These are phyloP conservation scores for Bidens hawaiensis DNA, from an alignment of 140 eudicot genomes.

Conservation along the genomic window DNA sequence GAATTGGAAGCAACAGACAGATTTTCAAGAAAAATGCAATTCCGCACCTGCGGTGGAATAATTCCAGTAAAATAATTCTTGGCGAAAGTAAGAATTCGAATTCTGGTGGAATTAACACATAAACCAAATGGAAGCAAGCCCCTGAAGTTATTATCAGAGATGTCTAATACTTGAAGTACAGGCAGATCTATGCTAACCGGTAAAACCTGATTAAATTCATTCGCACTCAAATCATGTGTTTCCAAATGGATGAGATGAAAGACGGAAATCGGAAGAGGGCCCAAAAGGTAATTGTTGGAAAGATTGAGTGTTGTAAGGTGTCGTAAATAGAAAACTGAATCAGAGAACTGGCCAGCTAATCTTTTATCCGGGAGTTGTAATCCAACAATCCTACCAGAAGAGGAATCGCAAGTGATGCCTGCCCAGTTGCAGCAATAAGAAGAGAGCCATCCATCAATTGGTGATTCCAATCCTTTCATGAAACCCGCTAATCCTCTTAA, in stretches of 20 bases:
- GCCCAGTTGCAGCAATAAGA: constrained; percentile 45
- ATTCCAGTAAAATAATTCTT: constrained; percentile 35
- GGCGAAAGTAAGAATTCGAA: constrained; percentile 23
- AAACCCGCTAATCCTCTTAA: constrained; percentile 28
- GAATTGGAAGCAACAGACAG: constrained; percentile 38
- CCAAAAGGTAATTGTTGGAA: constrained; percentile 39
- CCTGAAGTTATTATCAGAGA: constrained; percentile 30
- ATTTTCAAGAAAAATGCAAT: constrained; percentile 37
- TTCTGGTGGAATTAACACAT: constrained; percentile 43
- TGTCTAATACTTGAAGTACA: constrained; percentile 31
- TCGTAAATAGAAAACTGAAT: constrained; percentile 33
- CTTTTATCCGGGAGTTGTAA: constrained; percentile 30
- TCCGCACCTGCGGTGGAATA: constrained; percentile 28
- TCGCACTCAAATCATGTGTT: constrained; percentile 36
- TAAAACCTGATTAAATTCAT: constrained; percentile 17
- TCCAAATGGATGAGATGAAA: constrained; percentile 30
- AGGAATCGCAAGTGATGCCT: constrained; percentile 42
- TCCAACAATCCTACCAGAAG: constrained; percentile 42
- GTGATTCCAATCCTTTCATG: constrained; percentile 26
- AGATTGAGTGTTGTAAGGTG: constrained; percentile 55
- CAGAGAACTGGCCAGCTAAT: constrained; percentile 29
- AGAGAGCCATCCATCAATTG: background rate
- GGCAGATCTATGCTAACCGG: constrained; percentile 34
- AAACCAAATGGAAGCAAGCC: constrained; percentile 24
- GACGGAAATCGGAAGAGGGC: constrained; percentile 41